A percentile compares a stretch with the other conserved stretches of the same genome.
These are phyloP conservation scores for Neospora caninum DNA, from an alignment of 169 alveolate genomes.

Conservation along the genomic window DNA sequence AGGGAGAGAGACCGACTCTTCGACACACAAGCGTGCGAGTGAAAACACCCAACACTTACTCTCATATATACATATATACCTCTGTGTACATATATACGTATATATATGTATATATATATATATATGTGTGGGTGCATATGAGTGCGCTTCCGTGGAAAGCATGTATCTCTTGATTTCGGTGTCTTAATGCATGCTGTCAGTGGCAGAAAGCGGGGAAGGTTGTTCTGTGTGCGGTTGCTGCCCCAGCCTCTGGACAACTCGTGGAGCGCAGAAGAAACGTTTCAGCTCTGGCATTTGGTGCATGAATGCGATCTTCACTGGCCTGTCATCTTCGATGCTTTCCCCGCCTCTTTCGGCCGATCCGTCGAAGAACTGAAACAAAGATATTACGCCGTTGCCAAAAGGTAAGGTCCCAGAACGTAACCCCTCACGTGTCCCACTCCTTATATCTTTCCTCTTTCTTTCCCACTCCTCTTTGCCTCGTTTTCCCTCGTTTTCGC, in stretches of 20 bases:
- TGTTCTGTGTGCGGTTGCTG: background rate
- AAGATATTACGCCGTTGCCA: slow-evolving; percentile 55
- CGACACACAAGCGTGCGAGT: too few relatives aligned
- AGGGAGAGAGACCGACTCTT: too few relatives aligned
- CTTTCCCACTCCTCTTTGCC: too few relatives aligned
- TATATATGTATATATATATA: background rate
- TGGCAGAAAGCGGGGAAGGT: too few relatives aligned
- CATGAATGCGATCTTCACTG: slow-evolving; percentile 33
- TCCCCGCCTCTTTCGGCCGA: background rate
- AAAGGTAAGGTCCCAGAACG: background rate
- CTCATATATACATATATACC: background rate
- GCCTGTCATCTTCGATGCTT: slow-evolving; percentile 37
- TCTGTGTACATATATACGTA: background rate
- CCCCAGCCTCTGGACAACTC: slow-evolving; percentile 27
- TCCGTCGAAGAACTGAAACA: slow-evolving; percentile 33
- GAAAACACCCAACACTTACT: too few relatives aligned
- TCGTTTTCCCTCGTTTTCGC: too few relatives aligned
- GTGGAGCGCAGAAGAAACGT: slow-evolving; percentile 41
- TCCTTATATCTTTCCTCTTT: too few relatives aligned
- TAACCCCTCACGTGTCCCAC: too few relatives aligned
- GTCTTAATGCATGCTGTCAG: too few relatives aligned
- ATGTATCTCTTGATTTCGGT: too few relatives aligned
- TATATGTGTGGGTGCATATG: background rate
- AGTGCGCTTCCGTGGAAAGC: background rate
- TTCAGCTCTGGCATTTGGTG: slow-evolving; percentile 9